Evolutionary conservation across 257 asterid species (phyloP).

Genomic region (Prunella vulgaris): DNA sequence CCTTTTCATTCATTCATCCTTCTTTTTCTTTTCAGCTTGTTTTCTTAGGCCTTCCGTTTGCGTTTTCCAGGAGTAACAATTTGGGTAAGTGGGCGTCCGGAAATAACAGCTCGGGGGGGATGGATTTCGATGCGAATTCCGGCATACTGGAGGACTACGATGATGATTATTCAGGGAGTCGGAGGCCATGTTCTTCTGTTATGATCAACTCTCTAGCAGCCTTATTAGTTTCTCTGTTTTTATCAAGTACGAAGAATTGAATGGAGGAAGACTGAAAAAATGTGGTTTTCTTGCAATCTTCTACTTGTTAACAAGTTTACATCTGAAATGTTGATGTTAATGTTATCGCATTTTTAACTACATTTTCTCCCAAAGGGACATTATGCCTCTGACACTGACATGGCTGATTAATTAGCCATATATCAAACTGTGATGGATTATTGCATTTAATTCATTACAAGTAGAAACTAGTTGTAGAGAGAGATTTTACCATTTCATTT

Average conservation of each 20-base stretch:
- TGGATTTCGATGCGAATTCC: conserved; percentile 36
- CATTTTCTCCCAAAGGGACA: not conserved
- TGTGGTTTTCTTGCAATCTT: conserved; percentile 17
- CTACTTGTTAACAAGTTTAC: conserved; percentile 6
- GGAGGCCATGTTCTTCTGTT: conserved; percentile 2
- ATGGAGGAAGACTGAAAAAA: conserved; percentile 10
- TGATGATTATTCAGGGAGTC: conserved; percentile 44
- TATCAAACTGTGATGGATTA: not conserved
- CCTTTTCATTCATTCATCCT: not conserved
- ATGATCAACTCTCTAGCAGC: conserved; percentile 13
- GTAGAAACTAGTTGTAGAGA: no score
- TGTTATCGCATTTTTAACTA: conserved; percentile 14
- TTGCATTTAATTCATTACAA: not conserved
- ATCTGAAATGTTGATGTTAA: conserved; percentile 22
- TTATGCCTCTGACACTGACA: not conserved
- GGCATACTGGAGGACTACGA: conserved; percentile 47
- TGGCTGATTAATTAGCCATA: not conserved
- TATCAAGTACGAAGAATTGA: conserved; percentile 16
- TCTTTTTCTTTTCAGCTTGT: not conserved
- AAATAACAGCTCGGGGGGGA: conserved; percentile 32
- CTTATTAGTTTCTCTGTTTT: conserved; percentile 25
- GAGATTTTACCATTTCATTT: no score
- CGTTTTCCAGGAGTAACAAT: conserved; percentile 42
- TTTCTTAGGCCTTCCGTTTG: not conserved
- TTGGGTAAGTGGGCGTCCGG: conserved; percentile 61